Evolutionary conservation across 495 filamentous ascomycete species (phyloP).

Genomic region (Penicillium simplicissimum): DNA sequence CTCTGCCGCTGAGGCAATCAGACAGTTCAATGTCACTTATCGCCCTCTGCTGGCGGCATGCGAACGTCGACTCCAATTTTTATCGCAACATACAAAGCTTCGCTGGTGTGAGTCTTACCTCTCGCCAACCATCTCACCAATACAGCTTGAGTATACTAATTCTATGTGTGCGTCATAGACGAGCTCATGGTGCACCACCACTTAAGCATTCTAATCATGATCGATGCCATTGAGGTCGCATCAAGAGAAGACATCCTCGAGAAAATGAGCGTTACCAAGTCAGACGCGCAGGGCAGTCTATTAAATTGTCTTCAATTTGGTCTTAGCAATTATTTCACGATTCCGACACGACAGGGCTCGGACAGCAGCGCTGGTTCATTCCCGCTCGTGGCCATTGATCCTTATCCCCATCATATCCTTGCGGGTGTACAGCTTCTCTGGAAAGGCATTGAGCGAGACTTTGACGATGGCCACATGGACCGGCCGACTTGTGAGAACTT

Average conservation of each 20-base stretch:
- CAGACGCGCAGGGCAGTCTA: constrained; percentile 19
- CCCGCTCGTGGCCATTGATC: constrained; percentile 20
- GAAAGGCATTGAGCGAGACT: constrained; percentile 20
- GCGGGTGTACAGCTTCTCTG: constrained; percentile 23
- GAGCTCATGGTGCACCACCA: constrained; percentile 22
- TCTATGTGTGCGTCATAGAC: background rate
- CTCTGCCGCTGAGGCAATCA: constrained; percentile 18
- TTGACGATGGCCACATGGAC: constrained; percentile 16
- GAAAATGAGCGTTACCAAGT: constrained; percentile 16
- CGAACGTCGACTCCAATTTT: constrained; percentile 22
- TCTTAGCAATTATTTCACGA: constrained; percentile 19
- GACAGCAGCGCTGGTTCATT: background rate
- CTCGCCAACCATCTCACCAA: background rate
- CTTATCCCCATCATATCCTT: constrained; percentile 24
- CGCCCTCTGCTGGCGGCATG: constrained; percentile 16
- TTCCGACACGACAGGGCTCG: constrained; percentile 4
- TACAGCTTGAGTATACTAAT: background rate
- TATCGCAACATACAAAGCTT: constrained; percentile 20
- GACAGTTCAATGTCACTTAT: constrained; percentile 21
- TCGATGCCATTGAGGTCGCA: constrained; percentile 18
- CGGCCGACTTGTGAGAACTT: constrained; percentile 10
- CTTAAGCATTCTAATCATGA: constrained; percentile 20
- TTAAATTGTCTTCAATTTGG: constrained; percentile 22
- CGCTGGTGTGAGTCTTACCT: constrained; percentile 20
- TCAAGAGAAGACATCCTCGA: constrained; percentile 21